Evolutionary conservation across 306 rosid genomes (phyloP).

Genomic region (Dryas alaskensis): DNA sequence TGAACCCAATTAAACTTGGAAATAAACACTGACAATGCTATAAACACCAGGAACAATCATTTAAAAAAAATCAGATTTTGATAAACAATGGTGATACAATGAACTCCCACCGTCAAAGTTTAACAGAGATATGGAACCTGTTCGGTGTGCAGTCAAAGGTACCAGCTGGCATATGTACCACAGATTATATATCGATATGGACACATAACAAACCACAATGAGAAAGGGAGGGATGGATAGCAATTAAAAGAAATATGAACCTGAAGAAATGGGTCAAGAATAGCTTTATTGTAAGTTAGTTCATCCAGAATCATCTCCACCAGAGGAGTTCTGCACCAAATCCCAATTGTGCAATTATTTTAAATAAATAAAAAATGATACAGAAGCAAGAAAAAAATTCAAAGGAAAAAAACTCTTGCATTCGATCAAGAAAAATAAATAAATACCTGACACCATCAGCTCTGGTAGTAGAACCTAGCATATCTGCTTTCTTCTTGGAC

Average conservation of each 20-base stretch:
- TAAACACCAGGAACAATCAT: not conserved
- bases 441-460: constrained; percentile 73
- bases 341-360: constrained; percentile 19
- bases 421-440: constrained; percentile 17
- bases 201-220: not conserved
- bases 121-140: not conserved
- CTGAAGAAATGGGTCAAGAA: constrained; percentile 66
- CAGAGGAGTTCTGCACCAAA: constrained; percentile 65
- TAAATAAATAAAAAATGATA: not conserved
- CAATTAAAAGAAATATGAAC: constrained; percentile 33
- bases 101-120: not conserved
- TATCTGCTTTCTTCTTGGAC: constrained; percentile 66
- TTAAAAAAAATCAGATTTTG: not conserved
- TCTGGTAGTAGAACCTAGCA: constrained; percentile 61
- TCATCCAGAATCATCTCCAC: constrained; percentile 76
- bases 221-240: not conserved
- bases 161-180: not conserved
- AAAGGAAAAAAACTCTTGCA: constrained; percentile 4
- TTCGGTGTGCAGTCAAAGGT: not conserved
- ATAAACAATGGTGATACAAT: not conserved
- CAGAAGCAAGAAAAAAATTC: not conserved
- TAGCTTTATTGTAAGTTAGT: constrained; percentile 60
- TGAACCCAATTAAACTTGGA: not conserved
- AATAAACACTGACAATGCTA: not conserved
- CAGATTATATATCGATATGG: not conserved